Evolutionary conservation across 169 alveolate genomes (phyloP).

Genomic region (Toxoplasma gondii): DNA sequence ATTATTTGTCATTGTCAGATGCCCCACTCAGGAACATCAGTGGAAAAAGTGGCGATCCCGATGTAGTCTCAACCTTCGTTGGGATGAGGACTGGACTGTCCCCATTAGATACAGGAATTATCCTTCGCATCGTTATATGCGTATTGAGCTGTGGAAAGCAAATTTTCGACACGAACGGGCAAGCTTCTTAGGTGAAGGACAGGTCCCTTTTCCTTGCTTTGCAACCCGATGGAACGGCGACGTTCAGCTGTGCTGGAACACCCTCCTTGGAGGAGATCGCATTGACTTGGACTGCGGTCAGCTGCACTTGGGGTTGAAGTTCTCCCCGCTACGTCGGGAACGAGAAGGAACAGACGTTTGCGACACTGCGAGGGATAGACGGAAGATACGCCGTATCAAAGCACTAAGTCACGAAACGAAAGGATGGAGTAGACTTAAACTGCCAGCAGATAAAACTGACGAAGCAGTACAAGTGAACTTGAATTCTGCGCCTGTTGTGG

Average conservation of each 20-base stretch:
- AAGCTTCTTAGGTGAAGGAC: slow-evolving; percentile 8
- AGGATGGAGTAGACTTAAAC: not conserved
- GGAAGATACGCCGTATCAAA: not conserved
- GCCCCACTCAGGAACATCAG: not conserved
- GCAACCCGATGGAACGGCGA: not conserved
- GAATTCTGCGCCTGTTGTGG: not conserved
- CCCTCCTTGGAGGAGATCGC: not conserved
- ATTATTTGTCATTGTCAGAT: not conserved
- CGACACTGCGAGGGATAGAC: not conserved
- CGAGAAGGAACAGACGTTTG: not conserved
- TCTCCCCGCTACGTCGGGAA: not conserved
- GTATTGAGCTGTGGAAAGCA: not conserved
- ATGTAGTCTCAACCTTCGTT: not conserved
- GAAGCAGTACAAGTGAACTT: not conserved
- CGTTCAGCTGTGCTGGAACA: slow-evolving; percentile 41
- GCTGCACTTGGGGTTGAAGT: not conserved
- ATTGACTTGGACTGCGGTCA: slow-evolving; percentile 26
- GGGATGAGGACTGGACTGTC: slow-evolving; percentile 1
- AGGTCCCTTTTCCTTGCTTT: slow-evolving; percentile 3
- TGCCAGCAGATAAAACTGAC: not conserved
- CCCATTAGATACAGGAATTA: not conserved
- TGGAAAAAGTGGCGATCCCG: slow-evolving; percentile 8
- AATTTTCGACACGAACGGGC: not conserved
- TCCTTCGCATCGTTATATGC: not conserved
- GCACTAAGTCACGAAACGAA: not conserved